Conservation (phyloP, 768 basidiomycete genomes). For the Kondoa malvinella region DNA sequence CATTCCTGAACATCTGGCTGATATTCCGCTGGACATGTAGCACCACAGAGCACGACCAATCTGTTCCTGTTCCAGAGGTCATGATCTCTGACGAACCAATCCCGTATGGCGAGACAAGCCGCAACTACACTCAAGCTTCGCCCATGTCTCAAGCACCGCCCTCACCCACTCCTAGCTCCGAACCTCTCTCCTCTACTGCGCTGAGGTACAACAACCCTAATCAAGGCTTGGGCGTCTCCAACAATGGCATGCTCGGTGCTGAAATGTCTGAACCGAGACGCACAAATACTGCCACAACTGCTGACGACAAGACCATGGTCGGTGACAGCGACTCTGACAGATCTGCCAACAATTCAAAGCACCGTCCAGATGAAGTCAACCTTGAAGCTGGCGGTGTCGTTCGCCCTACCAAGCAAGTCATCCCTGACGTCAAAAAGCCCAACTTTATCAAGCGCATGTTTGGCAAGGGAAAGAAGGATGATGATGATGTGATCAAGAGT, state of each 20-base stretch:
- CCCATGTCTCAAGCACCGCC: not conserved
- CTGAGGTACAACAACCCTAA: not conserved
- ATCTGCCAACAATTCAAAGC: not conserved
- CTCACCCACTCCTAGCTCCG: not conserved
- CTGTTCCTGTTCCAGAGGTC: no score
- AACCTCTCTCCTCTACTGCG: not conserved
- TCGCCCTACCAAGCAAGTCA: not conserved
- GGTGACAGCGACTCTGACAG: not conserved
- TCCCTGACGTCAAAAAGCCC: not conserved
- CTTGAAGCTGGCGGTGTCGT: not conserved
- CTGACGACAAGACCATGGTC: not conserved
- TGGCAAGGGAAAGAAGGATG: slow-evolving; percentile 1
- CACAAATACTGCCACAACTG: not conserved
- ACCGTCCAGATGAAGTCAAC: not conserved
- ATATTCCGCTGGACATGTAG: no score
- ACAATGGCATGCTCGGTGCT: not conserved
- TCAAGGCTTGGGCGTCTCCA: not conserved
- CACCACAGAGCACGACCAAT: no score
- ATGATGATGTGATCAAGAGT: not conserved
- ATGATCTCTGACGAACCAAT: no score
- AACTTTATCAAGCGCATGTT: not conserved
- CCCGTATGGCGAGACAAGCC: no score
- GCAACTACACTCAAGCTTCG: no score
- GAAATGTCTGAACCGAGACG: no score
- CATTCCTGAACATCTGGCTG: no score